These are phyloP conservation scores for Lasiodiplodia gonubiensis DNA, from an alignment of 2,329 filamentous ascomycete species.

Conservation along the genomic window DNA sequence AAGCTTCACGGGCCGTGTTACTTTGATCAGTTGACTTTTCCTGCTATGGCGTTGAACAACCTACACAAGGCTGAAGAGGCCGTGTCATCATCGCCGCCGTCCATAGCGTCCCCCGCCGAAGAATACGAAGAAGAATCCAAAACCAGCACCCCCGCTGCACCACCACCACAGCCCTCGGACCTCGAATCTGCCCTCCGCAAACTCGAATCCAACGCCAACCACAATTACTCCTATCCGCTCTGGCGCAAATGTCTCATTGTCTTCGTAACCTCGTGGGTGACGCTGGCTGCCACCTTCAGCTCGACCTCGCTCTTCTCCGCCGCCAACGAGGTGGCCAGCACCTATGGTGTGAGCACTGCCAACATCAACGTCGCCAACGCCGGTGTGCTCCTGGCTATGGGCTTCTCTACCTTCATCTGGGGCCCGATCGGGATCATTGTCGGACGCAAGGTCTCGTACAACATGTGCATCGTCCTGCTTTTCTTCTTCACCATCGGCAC, in stretches of 20 bases:
- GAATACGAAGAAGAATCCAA: neutral
- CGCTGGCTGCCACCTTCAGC: slow-evolving; percentile 50
- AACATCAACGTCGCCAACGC: slow-evolving; percentile 32
- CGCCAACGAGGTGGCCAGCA: slow-evolving; percentile 47
- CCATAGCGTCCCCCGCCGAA: neutral
- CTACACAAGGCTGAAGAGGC: no score
- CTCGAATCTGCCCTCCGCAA: slow-evolving; percentile 1
- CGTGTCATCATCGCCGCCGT: no score
- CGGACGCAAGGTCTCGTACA: slow-evolving; percentile 31
- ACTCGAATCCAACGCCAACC: slow-evolving; percentile 15
- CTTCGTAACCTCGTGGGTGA: slow-evolving; percentile 51
- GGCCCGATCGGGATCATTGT: slow-evolving; percentile 31
- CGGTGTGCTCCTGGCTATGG: slow-evolving; percentile 33
- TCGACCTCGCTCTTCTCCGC: slow-evolving; percentile 51
- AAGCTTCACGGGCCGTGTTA: neutral
- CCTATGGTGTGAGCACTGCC: slow-evolving; percentile 44
- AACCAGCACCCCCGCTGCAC: no score
- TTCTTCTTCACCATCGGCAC: slow-evolving; percentile 32
- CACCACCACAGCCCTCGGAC: neutral
- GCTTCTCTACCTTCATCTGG: slow-evolving; percentile 32
- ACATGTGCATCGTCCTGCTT: slow-evolving; percentile 30
- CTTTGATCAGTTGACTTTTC: no score
- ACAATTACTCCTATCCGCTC: slow-evolving; percentile 26
- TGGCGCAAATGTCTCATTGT: slow-evolving; percentile 49
- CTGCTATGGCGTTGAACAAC: neutral